phyloP scores from a whole-genome alignment of 2,329 filamentous ascomycete genomes.

The Arthrobotrys iridis region DNA sequence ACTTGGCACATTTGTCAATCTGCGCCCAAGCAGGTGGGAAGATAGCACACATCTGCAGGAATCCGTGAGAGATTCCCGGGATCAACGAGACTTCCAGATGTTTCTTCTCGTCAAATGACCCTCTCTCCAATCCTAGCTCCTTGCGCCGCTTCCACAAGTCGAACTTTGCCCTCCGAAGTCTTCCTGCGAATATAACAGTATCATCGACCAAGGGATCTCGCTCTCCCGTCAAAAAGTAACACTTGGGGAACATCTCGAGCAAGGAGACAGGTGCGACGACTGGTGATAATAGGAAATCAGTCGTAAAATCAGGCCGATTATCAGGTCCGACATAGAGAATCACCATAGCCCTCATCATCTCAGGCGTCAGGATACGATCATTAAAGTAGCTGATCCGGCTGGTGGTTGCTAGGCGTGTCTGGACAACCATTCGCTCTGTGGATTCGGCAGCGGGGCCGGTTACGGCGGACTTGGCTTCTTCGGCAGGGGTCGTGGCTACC shows the following conservation, averaged over 20 bases:
- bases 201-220: slow-evolving; percentile 95
- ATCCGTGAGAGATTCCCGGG: slow-evolving; percentile 90
- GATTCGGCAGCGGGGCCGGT: slow-evolving; percentile 56
- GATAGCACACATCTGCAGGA: slow-evolving; percentile 86
- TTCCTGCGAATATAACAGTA: slow-evolving; percentile 92
- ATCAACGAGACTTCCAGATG: slow-evolving; percentile 84
- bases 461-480: slow-evolving; percentile 48
- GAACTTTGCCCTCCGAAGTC: slow-evolving; percentile 81
- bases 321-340: slow-evolving; percentile 96
- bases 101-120: slow-evolving; percentile 75
- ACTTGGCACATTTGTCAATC: slow-evolving; percentile 78
- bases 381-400: slow-evolving; percentile 99
- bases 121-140: slow-evolving; percentile 68
- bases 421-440: slow-evolving; percentile 63
- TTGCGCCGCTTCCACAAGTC: slow-evolving; percentile 63
- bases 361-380: slow-evolving; percentile 90
- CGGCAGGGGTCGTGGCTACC: background rate
- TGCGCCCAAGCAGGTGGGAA: slow-evolving; percentile 92
- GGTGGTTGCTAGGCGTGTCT: slow-evolving; percentile 89
- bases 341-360: slow-evolving; percentile 99
- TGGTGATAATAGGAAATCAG: slow-evolving; percentile 89
- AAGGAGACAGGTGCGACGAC: slow-evolving; percentile 86
- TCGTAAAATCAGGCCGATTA: slow-evolving; percentile 89
- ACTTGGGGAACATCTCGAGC: slow-evolving; percentile 88
- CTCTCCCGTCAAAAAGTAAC: slow-evolving; percentile 92